These are phyloP conservation scores for Cornus suecica DNA, from an alignment of 148 eudicot species.

Conservation along the genomic window DNA sequence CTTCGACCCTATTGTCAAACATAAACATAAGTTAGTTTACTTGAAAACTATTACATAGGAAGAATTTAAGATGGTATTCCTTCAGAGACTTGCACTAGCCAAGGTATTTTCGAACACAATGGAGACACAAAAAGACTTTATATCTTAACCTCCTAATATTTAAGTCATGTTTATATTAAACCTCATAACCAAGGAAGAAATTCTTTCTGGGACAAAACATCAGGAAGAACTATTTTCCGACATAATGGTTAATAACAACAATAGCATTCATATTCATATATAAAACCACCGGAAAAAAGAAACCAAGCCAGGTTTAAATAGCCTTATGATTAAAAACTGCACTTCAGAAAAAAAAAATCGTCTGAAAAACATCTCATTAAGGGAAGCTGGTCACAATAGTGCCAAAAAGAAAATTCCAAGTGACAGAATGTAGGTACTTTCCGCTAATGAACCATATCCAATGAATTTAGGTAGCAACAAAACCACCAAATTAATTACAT, in stretches of 20 bases:
- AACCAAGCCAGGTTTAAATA: not conserved
- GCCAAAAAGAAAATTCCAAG: no score
- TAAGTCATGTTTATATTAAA: no score
- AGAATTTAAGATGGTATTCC: not conserved
- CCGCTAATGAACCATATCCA: not conserved
- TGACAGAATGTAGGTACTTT: no score
- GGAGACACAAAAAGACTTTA: no score
- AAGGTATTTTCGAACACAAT: not conserved
- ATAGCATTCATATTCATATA: not conserved
- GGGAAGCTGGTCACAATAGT: no score
- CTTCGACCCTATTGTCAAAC: constrained; percentile 59
- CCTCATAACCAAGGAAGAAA: not conserved
- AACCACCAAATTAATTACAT: not conserved
- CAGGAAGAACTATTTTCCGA: not conserved
- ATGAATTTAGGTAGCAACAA: not conserved
- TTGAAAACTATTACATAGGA: not conserved
- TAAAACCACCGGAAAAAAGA: not conserved
- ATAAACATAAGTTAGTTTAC: not conserved
- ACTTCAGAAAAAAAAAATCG: not conserved
- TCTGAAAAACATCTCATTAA: not conserved
- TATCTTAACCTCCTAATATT: no score
- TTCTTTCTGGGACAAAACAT: not conserved
- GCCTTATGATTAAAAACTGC: not conserved
- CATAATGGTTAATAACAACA: no score
- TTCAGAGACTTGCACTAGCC: not conserved